phyloP scores from a whole-genome alignment of 176 grass and related monocot species.

The Eragrostis nindensis region DNA sequence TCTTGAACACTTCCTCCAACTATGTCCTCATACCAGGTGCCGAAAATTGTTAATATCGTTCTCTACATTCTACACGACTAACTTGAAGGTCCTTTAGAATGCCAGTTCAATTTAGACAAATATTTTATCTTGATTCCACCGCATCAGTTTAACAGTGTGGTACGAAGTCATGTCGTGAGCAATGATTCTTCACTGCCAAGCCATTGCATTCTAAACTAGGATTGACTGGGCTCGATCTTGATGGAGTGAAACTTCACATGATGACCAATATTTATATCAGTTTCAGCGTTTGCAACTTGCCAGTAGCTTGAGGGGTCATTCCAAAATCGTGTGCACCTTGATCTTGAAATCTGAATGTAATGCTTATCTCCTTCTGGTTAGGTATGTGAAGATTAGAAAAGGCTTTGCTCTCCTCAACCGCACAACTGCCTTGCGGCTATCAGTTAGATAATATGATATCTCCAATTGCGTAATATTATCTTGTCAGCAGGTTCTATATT shows the following conservation, averaged over 20 bases:
- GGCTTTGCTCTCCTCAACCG: neutral
- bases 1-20: neutral
- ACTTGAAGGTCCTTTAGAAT: neutral
- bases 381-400: neutral
- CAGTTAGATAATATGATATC: conserved; percentile 18
- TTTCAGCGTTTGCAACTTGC: neutral
- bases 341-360: neutral
- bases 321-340: neutral
- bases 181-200: neutral
- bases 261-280: neutral
- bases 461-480: conserved; percentile 15
- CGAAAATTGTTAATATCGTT: neutral
- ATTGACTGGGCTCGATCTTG: conserved; percentile 5
- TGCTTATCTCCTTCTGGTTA: neutral
- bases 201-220: neutral
- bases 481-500: conserved; percentile 3
- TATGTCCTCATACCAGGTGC: neutral
- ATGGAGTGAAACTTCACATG: conserved; percentile 1
- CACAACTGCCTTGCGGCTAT: conserved; percentile 6
- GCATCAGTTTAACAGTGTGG: neutral
- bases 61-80: neutral
- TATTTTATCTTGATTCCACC: neutral
- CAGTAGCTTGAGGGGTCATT: neutral
- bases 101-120: neutral
- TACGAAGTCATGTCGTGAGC: neutral